Base-by-base conservation (phyloP, 2,329 filamentous ascomycete species). In the Alternaria viburni region DNA sequence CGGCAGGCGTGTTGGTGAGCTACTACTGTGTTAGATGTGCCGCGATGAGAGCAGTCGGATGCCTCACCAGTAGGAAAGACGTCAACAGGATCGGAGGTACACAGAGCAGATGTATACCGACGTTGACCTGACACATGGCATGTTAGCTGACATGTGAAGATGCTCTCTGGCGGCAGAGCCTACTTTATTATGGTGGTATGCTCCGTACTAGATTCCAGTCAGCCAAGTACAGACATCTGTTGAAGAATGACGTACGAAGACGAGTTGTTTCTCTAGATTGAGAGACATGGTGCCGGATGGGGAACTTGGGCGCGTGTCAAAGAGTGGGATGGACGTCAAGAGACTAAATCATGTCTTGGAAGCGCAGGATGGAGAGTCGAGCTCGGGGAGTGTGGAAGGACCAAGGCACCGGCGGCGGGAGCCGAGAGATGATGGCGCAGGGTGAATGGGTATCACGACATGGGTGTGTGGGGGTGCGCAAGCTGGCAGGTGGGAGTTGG, bases 221-320 rank as follows among this genome's bases (percentile, higher is more conserved):
- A 74, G 69, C 57, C 32, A 30, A 30, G 55, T 47, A 51, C 41
- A 58, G 23, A 17, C 32, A 57, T 19, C 17, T 25, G 25, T 23
- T 56, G 62, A 41, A 43, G 62, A 57, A 66, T 61, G 71, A 81
- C 90, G 80, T 88, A 96, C 92, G 82, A 94, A 94, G 81, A 88
- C 88, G 74, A 96, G 85, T 77, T 95, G 92, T 78, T 89, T 91
- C 83, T 96, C 92, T 56, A 96, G 86, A 75, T 94, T 90, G 75
- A 96, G 86, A 60, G 83, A 82, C 83, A 85, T 85, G 69, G 60
- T 76, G 71, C 67, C 70, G 64, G 68, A 73, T 76, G 71, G 68
- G 71, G 72, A 70, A 66, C 65, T 62, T 66, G 69, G 59, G 68
- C 66, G 68, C 65, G 65, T 65, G 69, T 75, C 69, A 73, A 72